Evolutionary conservation across 441 rosid genomes (phyloP).

Genomic region (Pelargonium citronellum): DNA sequence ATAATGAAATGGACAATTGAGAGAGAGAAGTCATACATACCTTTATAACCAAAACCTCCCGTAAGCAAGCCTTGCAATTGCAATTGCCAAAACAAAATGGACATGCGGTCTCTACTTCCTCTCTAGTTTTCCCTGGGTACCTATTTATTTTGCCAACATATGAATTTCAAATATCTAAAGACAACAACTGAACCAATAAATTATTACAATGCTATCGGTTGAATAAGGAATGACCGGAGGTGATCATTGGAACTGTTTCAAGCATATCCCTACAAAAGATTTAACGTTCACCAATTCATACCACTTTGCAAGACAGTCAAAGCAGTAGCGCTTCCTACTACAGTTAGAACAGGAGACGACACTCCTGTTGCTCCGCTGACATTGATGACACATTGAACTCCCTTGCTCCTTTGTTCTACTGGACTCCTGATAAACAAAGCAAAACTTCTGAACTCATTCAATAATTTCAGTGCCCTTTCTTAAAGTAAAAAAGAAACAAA

Average conservation of each 20-base stretch:
- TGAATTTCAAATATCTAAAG: neutral
- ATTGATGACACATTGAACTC: slow-evolving; percentile 19
- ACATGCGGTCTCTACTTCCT: slow-evolving; percentile 27
- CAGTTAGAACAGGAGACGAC: slow-evolving; percentile 17
- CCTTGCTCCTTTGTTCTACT: slow-evolving; percentile 10
- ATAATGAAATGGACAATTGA: neutral
- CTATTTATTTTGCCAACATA: slow-evolving; percentile 15
- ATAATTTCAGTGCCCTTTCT: neutral
- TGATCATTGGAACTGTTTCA: neutral
- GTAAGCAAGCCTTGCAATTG: slow-evolving; percentile 43
- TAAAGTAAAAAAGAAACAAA: neutral
- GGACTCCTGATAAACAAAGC: slow-evolving; percentile 1
- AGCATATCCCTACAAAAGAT: neutral
- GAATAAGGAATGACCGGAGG: neutral
- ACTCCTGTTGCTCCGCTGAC: slow-evolving; percentile 18
- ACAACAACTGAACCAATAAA: neutral
- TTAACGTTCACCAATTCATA: neutral
- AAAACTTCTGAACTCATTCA: neutral
- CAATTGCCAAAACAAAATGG: slow-evolving; percentile 41
- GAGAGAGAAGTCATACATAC: slow-evolving; percentile 21
- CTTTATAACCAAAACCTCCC: slow-evolving; percentile 28
- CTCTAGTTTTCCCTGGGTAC: slow-evolving; percentile 37
- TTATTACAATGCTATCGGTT: neutral
- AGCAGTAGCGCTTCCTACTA: slow-evolving; percentile 18
- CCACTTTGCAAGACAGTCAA: slow-evolving; percentile 16